Percentiles rank a stretch among this genome's conserved stretches.
These are phyloP conservation scores for Thelonectria rubi DNA, from an alignment of 2,329 filamentous ascomycete genomes.

Conservation along the genomic window DNA sequence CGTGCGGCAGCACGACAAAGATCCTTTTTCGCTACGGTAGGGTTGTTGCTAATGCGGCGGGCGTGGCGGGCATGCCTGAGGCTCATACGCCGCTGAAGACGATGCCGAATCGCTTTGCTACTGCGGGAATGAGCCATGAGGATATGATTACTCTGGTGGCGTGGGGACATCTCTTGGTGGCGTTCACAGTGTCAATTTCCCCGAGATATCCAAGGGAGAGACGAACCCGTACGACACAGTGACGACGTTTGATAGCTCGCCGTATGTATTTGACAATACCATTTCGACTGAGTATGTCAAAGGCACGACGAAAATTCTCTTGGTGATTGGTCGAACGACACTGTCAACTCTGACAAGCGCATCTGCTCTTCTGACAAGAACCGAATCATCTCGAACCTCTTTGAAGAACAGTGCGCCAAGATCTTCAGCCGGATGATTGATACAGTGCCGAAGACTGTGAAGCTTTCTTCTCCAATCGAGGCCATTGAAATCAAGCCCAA, in stretches of 20 bases:
- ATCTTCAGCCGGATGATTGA: conserved; percentile 50
- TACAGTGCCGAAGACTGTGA: conserved; percentile 44
- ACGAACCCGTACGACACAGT: conserved; percentile 38
- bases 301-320: conserved; percentile 53
- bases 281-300: conserved; percentile 55
- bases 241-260: conserved; percentile 48
- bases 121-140: conserved; percentile 44
- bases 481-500: conserved; percentile 47
- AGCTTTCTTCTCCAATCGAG: conserved; percentile 43
- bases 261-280: conserved; percentile 53
- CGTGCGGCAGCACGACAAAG: conserved; percentile 45
- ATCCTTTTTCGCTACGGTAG: conserved; percentile 46
- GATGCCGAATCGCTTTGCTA: conserved; percentile 42
- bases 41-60: conserved; percentile 44
- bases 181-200: conserved; percentile 55
- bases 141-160: conserved; percentile 51
- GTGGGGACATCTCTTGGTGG: conserved; percentile 51
- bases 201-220: conserved; percentile 46
- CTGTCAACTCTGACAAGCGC: conserved; percentile 52
- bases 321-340: conserved; percentile 52
- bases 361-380: conserved; percentile 57
- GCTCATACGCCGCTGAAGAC: conserved; percentile 41
- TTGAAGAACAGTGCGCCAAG: conserved; percentile 46
- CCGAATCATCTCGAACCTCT: conserved; percentile 52
- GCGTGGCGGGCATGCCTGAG: conserved; percentile 45